Conservation (phyloP, 106 monocot genomes). For the Acorus calamus region DNA sequence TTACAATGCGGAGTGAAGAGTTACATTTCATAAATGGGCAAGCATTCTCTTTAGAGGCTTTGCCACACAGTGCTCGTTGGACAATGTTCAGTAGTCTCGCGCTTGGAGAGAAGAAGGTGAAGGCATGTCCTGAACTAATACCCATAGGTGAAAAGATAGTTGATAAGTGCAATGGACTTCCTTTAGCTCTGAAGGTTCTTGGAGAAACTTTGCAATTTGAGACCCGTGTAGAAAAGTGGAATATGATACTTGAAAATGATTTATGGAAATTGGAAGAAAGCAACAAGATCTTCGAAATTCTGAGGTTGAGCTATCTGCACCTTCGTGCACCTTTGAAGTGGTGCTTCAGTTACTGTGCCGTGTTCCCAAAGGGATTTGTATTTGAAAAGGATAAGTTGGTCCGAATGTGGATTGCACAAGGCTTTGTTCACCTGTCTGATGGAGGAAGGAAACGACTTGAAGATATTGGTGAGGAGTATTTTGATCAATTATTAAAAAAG, state of each 20-base stretch:
- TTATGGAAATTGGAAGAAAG: constrained; percentile 9
- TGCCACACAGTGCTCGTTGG: constrained; percentile 18
- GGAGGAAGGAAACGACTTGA: background rate
- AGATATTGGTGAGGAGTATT: constrained; percentile 12
- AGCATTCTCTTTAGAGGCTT: background rate
- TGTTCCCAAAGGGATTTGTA: constrained; percentile 19
- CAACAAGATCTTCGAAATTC: constrained; percentile 1
- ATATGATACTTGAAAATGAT: constrained; percentile 6
- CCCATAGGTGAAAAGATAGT: constrained; percentile 12
- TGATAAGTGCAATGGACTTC: constrained; percentile 22
- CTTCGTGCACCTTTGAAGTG: constrained; percentile 13
- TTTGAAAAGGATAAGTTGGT: constrained; percentile 10
- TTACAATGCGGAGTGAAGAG: constrained; percentile 8
- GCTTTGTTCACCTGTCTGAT: background rate
- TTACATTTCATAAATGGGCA: background rate
- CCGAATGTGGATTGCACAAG: constrained; percentile 23
- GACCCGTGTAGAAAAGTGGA: constrained; percentile 5
- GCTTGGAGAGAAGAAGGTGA: background rate
- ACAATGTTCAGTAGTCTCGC: constrained; percentile 5
- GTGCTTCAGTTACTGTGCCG: constrained; percentile 16
- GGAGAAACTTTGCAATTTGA: constrained; percentile 6
- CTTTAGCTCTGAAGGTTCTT: constrained; percentile 20
- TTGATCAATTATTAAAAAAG: constrained; percentile 14
- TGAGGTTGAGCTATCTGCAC: constrained; percentile 12
- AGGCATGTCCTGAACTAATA: background rate